phyloP scores from a whole-genome alignment of 306 rosid genomes.

The Quercus aquifolioides region DNA sequence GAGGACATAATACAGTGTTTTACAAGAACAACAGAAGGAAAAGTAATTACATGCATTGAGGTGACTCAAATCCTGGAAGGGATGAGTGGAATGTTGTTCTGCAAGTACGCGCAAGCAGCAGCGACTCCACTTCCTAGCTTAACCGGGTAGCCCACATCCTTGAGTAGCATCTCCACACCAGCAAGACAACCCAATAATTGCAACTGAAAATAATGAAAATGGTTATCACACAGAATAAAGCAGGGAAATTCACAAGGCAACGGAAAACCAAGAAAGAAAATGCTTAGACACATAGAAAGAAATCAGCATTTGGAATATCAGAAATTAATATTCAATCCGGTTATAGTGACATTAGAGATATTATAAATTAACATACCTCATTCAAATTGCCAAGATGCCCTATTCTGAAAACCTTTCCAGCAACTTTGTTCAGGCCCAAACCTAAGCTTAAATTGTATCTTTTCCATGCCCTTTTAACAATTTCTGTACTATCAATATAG shows the following conservation, averaged over 20 bases:
- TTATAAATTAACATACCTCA: conserved; percentile 54
- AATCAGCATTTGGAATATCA: neutral
- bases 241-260: neutral
- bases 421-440: conserved; percentile 89
- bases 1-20: conserved; percentile 36
- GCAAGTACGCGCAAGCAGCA: conserved; percentile 85
- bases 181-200: conserved; percentile 97
- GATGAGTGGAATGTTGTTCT: conserved; percentile 77
- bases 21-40: conserved; percentile 43
- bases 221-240: neutral
- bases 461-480: conserved; percentile 89
- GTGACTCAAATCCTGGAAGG: conserved; percentile 78
- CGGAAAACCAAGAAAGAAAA: neutral
- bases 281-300: neutral
- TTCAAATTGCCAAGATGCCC: conserved; percentile 94
- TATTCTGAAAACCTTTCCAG: conserved; percentile 98
- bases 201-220: conserved; percentile 49
- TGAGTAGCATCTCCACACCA: conserved; percentile 98
- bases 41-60: conserved; percentile 35
- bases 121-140: conserved; percentile 96
- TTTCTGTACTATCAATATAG: conserved; percentile 75
- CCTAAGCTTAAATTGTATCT: conserved; percentile 96
- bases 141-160: conserved; percentile 92
- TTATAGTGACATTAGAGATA: neutral
- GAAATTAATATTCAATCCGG: neutral